Evolutionary conservation across 257 asterid genomes (phyloP), one percentile per base, ranked within the genome.

Genomic region (Verbascum thapsus): DNA sequence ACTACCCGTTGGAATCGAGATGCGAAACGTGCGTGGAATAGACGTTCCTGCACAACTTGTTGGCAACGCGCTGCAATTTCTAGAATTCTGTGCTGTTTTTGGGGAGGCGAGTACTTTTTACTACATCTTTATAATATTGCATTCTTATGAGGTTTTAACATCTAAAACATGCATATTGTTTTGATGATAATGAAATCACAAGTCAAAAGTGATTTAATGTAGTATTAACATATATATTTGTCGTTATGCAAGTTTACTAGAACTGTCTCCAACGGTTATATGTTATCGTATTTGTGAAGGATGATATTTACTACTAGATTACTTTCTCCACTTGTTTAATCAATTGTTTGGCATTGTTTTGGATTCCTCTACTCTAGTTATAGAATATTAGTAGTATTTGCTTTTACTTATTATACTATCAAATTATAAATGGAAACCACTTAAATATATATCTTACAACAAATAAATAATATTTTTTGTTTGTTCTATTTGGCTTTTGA

Each of bases 61-160:
- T 66, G 98, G 97, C 40, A 74, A 82, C 20, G 95, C 87, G 34
- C 70, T 89, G 61, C 98, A 92, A 71, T 89, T 92, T 69, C 63
- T 81, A 66, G 98, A 89, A 71, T 92, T 92, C 64, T 88, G 94
- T 75, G 68, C 80, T 64, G 86, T 65, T 64, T 92, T 92, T 52
- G 84, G 85, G 41, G 68, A 88, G 94, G 98, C 75, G 80, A 80
- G 84, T 78, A 26, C 45, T 49, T 59, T 58, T 32, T 20, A 32
- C 41, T 56, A 4, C 38, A 32, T 45, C 16, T 53, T 38, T 49
- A 16, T 35, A 26, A 19, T 42, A 10, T 63, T 39, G 52, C 61
- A 19, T 15, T 10, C 5, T 39, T 34, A 18, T 52, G 20, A 22
- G 41, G 20, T 19, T 34, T 17, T 44, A 22, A 48, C 63, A 39